Evolutionary conservation across 2,329 filamentous ascomycete genomes (phyloP).

Genomic region (Aspergillus arachidicola): DNA sequence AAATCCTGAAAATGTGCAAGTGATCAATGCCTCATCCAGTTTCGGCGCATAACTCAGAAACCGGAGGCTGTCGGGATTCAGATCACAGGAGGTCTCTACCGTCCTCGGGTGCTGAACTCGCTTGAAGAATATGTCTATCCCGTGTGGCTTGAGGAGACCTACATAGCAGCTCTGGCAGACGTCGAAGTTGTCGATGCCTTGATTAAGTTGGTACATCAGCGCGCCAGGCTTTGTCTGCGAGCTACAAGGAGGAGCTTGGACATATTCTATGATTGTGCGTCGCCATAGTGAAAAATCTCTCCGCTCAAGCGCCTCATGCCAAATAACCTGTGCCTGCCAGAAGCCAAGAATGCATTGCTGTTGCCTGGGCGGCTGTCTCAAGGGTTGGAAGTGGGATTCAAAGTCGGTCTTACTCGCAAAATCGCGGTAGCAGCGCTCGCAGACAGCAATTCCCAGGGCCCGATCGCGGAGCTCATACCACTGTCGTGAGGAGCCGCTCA

Average conservation of each 20-base stretch:
- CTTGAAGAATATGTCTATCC: background rate
- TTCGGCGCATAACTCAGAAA: background rate
- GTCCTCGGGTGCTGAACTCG: background rate
- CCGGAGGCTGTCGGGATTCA: background rate
- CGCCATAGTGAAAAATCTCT: background rate
- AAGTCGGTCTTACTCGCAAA: background rate
- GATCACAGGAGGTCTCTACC: background rate
- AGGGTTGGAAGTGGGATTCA: background rate
- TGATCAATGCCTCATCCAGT: background rate
- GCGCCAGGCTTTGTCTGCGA: background rate
- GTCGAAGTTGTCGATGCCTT: background rate
- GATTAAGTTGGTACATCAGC: background rate
- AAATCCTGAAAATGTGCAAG: background rate
- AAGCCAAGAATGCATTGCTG: background rate
- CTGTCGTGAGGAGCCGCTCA: background rate
- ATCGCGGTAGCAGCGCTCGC: background rate
- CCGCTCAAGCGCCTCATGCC: background rate
- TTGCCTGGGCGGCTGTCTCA: background rate
- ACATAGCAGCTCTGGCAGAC: background rate
- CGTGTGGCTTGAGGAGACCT: background rate
- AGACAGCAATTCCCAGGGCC: background rate
- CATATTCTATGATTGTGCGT: background rate
- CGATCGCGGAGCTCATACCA: background rate
- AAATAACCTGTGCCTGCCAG: background rate
- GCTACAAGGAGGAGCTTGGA: background rate